A percentile compares a stretch with the other conserved stretches of the same genome.
phyloP scores from a whole-genome alignment of 2,329 filamentous ascomycete species.

The Dactylellina drechsleri region DNA sequence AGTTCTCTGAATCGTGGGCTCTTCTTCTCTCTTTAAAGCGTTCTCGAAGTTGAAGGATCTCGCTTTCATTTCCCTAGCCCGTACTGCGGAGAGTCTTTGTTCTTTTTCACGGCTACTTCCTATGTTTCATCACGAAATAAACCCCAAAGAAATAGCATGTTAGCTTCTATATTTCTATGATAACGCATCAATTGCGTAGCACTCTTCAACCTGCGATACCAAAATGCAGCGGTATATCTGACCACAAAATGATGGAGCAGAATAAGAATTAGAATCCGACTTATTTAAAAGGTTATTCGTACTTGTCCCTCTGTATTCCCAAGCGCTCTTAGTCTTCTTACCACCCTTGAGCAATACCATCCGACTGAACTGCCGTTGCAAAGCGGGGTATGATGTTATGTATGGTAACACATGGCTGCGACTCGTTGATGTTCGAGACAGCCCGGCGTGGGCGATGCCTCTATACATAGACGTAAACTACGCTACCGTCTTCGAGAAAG shows the following conservation, averaged over 20 bases:
- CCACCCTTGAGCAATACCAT: neutral
- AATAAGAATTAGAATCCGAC: neutral
- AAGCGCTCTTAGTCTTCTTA: neutral
- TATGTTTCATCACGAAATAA: no score
- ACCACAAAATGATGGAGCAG: neutral
- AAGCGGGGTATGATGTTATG: neutral
- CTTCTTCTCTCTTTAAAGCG: no score
- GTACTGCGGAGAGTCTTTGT: no score
- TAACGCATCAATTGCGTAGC: neutral
- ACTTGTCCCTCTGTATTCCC: constrained; percentile 31
- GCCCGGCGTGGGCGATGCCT: constrained; percentile 50
- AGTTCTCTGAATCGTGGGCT: no score
- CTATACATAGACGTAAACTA: constrained; percentile 29
- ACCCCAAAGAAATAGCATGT: no score
- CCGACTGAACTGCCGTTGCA: constrained; percentile 8
- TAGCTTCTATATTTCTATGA: no score
- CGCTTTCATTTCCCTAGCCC: no score
- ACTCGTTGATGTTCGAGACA: constrained; percentile 44
- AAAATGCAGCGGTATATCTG: neutral
- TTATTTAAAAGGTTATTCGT: neutral
- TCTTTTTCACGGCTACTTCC: no score
- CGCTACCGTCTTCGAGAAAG: no score
- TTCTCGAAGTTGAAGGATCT: no score
- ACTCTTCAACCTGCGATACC: neutral
- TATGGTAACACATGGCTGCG: constrained; percentile 20